Evolutionary conservation across 345 rosid genomes (phyloP).

Genomic region (Cochlearia excelsa): DNA sequence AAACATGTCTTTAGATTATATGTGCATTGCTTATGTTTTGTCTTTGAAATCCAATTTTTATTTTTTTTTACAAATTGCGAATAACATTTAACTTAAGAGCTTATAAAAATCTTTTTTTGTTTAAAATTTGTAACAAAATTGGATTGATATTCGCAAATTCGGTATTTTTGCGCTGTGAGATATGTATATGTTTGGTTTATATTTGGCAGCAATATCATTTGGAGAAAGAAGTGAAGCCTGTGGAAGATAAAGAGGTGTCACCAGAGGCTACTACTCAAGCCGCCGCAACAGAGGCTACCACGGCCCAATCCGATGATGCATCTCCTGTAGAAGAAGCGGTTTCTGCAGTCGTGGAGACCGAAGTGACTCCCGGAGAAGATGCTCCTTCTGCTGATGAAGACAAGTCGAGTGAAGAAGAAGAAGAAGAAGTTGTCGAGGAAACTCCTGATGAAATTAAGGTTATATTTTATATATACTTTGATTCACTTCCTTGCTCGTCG

Average conservation of each 20-base stretch:
- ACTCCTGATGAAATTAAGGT: conserved; percentile 76
- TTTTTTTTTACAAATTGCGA: background rate
- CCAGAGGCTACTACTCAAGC: conserved; percentile 42
- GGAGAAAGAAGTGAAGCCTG: conserved; percentile 63
- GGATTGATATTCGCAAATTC: background rate
- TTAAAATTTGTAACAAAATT: background rate
- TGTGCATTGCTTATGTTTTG: too few relatives aligned
- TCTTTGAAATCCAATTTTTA: too few relatives aligned
- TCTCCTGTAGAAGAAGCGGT: conserved; percentile 42
- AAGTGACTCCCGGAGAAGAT: conserved; percentile 40
- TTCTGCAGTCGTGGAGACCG: conserved; percentile 38
- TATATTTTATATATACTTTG: conserved; percentile 20
- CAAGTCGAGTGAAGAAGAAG: conserved; percentile 33
- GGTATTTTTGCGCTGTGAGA: background rate
- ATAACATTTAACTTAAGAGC: background rate
- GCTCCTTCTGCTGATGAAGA: conserved; percentile 40
- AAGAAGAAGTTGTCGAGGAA: conserved; percentile 49
- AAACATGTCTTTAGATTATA: background rate
- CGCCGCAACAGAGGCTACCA: conserved; percentile 36
- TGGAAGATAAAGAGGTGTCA: conserved; percentile 49
- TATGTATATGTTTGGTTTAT: conserved; percentile 4
- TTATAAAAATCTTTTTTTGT: background rate
- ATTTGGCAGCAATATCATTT: conserved; percentile 61
- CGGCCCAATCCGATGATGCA: conserved; percentile 48
- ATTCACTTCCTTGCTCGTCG: background rate